Base-by-base conservation (phyloP, 129 eudicot species). In the Artemisia argyi region DNA sequence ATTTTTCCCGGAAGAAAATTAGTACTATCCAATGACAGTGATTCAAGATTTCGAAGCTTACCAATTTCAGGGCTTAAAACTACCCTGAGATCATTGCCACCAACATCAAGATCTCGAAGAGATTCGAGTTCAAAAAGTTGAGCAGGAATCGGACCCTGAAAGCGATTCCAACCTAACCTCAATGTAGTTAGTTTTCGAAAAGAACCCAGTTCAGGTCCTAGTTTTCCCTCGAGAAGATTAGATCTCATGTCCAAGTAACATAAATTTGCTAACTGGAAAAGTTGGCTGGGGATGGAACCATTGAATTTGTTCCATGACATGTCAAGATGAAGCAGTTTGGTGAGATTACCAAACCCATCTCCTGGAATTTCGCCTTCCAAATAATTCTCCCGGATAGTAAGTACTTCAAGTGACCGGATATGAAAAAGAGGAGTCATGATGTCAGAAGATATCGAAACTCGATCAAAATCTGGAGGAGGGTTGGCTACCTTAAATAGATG, bases 401-500 rank as follows among this genome's bases (percentile, higher is more conserved):
- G 82, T 9, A 61, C 14, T 66, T 22, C 65, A 14, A 82, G 24
- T 12, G 82, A 65, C 24, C 9, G 66, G 16, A 85, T 7, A 15
- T 65, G 71, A 63, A 85, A 85, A 22, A 85, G 46, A 0, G 89
- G 89, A 30, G 66, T 52, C 51, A 78, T 55, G 63, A 78, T 53
- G 16, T 5, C 13, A 17, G 81, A 63, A 12, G 52, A 15, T 3
- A 80, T 60, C 10, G 28, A 12, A 53, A 2, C 5, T 0, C 69
- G 56, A 19, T 19, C 20, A 15, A 7, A 7, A 0, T 51, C 13
- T 14, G 44, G 65, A 50, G 18, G 0, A 57, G 35, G 62, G 13
- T 59, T 48, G 35, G 35, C 35, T 13, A 71, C 35, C 3, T 49
- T 19, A 51, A 26, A 7, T 5, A 78, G 84, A 19, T 64, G 4